A percentile compares a stretch with the other conserved stretches of the same genome.
These are phyloP conservation scores for Podila epicladia DNA, from an alignment of 192 early-diverging fungal species.

Conservation along the genomic window DNA sequence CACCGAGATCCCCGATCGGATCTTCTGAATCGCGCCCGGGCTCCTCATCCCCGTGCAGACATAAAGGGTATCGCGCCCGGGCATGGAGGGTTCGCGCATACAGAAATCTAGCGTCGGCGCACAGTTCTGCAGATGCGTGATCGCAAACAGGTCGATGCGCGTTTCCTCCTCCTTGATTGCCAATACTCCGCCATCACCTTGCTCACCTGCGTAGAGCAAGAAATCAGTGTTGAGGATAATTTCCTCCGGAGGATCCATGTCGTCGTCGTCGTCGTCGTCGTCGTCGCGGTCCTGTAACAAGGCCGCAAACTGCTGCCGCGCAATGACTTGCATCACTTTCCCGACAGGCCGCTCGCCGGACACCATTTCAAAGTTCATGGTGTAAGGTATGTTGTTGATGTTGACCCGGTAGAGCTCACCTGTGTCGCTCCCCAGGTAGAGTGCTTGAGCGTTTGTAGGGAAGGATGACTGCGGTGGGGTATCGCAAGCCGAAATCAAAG, in stretches of 20 bases:
- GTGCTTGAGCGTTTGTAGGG: slow-evolving; percentile 16
- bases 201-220: slow-evolving; percentile 33
- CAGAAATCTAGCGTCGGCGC: slow-evolving; percentile 43
- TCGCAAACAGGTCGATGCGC: slow-evolving; percentile 26
- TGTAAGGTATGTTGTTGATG: slow-evolving; percentile 12
- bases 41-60: slow-evolving; percentile 39
- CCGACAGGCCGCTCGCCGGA: slow-evolving; percentile 31
- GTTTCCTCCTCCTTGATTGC: slow-evolving; percentile 37
- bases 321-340: slow-evolving; percentile 20
- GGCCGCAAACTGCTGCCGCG: not conserved
- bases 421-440: slow-evolving; percentile 45
- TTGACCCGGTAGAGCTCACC: slow-evolving; percentile 36
- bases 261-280: not conserved
- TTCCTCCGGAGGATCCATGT: not conserved
- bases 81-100: slow-evolving; percentile 16
- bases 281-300: not conserved
- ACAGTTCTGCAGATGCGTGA: slow-evolving; percentile 21
- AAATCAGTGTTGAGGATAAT: slow-evolving; percentile 30
- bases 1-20: slow-evolving; percentile 28
- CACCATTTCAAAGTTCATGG: slow-evolving; percentile 33
- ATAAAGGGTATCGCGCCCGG: slow-evolving; percentile 32
- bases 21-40: slow-evolving; percentile 14
- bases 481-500: slow-evolving; percentile 35
- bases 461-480: slow-evolving; percentile 23
- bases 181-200: slow-evolving; percentile 29